Evolutionary conservation across 192 early-diverging fungal species (phyloP).

Genomic region (Podila clonocystis): DNA sequence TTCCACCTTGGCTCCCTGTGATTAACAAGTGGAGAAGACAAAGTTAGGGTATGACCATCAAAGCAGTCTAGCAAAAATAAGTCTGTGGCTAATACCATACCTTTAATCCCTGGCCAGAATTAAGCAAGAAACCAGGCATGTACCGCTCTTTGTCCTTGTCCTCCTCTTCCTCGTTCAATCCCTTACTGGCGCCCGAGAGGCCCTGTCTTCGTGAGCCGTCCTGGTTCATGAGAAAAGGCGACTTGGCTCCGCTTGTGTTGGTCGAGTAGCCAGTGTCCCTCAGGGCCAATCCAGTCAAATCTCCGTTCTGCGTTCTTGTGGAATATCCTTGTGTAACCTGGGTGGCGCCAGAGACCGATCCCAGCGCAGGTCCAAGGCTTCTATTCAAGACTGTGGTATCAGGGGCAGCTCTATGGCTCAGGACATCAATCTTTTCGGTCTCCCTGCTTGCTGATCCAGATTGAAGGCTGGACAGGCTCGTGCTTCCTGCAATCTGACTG

Average conservation of each 20-base stretch:
- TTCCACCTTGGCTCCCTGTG: constrained; percentile 1
- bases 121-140: constrained; percentile 31
- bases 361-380: constrained; percentile 38
- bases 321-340: constrained; percentile 17
- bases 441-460: constrained; percentile 19
- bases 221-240: constrained; percentile 10
- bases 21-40: neutral
- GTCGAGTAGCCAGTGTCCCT: neutral
- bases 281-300: constrained; percentile 1
- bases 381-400: constrained; percentile 15
- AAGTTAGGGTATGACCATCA: neutral
- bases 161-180: constrained; percentile 30
- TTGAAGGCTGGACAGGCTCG: constrained; percentile 15
- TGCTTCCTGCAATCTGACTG: constrained; percentile 1
- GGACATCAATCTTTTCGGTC: constrained; percentile 24
- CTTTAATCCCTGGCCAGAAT: constrained; percentile 15
- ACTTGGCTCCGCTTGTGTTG: neutral
- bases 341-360: constrained; percentile 33
- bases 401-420: constrained; percentile 22
- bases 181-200: neutral
- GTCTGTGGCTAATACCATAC: neutral
- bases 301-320: constrained; percentile 7
- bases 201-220: constrained; percentile 8
- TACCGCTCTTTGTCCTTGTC: constrained; percentile 49
- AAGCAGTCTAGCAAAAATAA: neutral